phyloP scores from a whole-genome alignment of 441 rosid genomes.

The Erodium texanum region DNA sequence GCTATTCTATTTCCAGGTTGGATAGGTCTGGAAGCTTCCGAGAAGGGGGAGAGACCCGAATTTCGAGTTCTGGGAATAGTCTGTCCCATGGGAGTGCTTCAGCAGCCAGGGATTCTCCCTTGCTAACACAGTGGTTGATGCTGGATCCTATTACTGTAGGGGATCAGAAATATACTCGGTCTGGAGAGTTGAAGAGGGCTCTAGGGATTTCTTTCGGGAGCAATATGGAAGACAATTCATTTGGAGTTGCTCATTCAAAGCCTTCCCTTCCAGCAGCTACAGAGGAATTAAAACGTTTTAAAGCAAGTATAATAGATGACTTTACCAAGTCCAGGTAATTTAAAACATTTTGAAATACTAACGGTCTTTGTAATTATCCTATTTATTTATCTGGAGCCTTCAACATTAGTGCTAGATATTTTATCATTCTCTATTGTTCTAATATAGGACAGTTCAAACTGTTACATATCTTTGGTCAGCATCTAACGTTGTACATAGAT shows the following conservation, averaged over 20 bases:
- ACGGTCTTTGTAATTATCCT: conserved; percentile 2
- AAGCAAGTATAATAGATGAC: conserved; percentile 28
- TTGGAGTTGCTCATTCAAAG: conserved; percentile 41
- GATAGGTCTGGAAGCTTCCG: conserved; percentile 52
- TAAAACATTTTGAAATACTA: conserved; percentile 8
- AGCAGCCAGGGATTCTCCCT: conserved; percentile 20
- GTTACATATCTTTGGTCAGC: not conserved
- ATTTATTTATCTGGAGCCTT: conserved; percentile 5
- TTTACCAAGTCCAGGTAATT: conserved; percentile 40
- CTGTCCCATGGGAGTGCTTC: conserved; percentile 30
- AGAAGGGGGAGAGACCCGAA: conserved; percentile 34
- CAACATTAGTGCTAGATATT: not conserved
- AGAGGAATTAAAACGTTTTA: conserved; percentile 47
- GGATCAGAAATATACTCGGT: conserved; percentile 29
- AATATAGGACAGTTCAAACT: not conserved
- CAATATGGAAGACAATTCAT: conserved; percentile 33
- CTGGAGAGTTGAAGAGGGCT: conserved; percentile 40
- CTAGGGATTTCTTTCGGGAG: conserved; percentile 37
- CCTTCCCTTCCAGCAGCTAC: conserved; percentile 30
- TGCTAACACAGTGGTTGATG: conserved; percentile 25
- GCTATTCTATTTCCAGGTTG: conserved; percentile 27
- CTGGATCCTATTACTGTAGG: conserved; percentile 46
- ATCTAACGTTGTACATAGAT: not conserved
- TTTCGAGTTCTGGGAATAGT: conserved; percentile 28
- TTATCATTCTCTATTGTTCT: conserved; percentile 3